phyloP scores from a whole-genome alignment of 768 basidiomycete species.

The Termitomyces sp. region DNA sequence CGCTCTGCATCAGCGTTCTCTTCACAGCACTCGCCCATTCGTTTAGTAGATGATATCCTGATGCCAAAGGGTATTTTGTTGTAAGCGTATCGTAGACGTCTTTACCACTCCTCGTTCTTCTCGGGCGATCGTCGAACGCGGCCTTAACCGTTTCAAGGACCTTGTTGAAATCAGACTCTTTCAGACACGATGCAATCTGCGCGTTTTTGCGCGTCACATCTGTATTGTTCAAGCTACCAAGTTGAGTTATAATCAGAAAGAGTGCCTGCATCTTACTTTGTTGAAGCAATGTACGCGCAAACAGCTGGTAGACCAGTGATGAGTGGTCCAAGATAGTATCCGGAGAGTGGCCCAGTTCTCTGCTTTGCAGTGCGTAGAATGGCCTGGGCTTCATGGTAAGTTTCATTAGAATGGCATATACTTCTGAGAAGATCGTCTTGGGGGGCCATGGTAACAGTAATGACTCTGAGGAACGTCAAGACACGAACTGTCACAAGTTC shows the following conservation, averaged over 20 bases:
- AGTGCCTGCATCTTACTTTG: constrained; percentile 25
- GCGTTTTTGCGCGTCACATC: constrained; percentile 25
- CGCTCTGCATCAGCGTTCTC: constrained; percentile 20
- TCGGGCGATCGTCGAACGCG: not conserved
- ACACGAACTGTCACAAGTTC: not conserved
- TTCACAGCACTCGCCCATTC: constrained; percentile 31
- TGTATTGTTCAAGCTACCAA: constrained; percentile 24
- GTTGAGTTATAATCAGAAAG: not conserved
- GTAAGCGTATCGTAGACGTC: constrained; percentile 9
- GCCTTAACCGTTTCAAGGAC: not conserved
- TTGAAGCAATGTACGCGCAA: constrained; percentile 45
- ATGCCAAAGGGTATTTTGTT: constrained; percentile 1
- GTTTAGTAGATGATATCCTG: constrained; percentile 11
- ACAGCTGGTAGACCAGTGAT: constrained; percentile 40
- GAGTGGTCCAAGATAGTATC: constrained; percentile 33
- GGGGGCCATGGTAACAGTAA: constrained; percentile 15
- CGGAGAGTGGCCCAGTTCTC: constrained; percentile 45
- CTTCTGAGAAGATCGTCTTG: constrained; percentile 24
- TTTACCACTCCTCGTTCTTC: constrained; percentile 6
- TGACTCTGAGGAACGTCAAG: too few species aligned
- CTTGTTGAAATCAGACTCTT: constrained; percentile 1
- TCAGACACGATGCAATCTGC: constrained; percentile 24
- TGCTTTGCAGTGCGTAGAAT: constrained; percentile 31
- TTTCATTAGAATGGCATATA: constrained; percentile 27
- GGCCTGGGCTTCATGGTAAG: constrained; percentile 23